Conservation (phyloP, 2,329 filamentous ascomycete species). For the Capronia americana region DNA sequence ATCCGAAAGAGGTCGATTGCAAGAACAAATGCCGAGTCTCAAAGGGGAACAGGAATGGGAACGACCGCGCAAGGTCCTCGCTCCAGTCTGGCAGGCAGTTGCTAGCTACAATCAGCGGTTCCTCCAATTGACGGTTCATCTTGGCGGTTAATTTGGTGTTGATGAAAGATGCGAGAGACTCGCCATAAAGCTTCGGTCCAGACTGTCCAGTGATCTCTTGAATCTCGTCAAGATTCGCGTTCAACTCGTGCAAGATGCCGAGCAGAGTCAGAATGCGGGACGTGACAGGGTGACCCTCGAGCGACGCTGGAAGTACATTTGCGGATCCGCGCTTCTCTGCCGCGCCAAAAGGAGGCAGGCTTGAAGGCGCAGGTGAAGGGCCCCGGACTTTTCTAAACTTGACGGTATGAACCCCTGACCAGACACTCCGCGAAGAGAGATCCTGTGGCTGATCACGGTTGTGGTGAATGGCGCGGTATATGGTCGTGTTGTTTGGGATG, state of each 20-base stretch:
- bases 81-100: conserved; percentile 96
- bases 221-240: conserved; percentile 91
- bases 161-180: conserved; percentile 91
- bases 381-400: conserved; percentile 88
- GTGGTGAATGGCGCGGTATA: conserved; percentile 91
- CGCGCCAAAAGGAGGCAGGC: conserved; percentile 50
- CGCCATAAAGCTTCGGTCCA: conserved; percentile 74
- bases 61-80: conserved; percentile 89
- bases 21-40: conserved; percentile 96
- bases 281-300: conserved; percentile 82
- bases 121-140: conserved; percentile 93
- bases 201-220: conserved; percentile 63
- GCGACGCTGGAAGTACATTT: conserved; percentile 71
- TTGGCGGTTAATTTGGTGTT: conserved; percentile 99
- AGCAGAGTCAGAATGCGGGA: conserved; percentile 86
- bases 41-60: conserved; percentile 97
- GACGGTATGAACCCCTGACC: conserved; percentile 88
- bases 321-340: conserved; percentile 53
- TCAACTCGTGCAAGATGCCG: conserved; percentile 89
- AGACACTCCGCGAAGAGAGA: conserved; percentile 75
- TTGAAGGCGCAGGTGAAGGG: conserved; percentile 76
- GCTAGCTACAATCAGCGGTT: conserved; percentile 94
- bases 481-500: conserved; percentile 89
- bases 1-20: conserved; percentile 97
- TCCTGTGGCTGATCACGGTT: conserved; percentile 68